These are phyloP conservation scores for Allium cepa DNA, from an alignment of 106 monocot species.

Conservation along the genomic window DNA sequence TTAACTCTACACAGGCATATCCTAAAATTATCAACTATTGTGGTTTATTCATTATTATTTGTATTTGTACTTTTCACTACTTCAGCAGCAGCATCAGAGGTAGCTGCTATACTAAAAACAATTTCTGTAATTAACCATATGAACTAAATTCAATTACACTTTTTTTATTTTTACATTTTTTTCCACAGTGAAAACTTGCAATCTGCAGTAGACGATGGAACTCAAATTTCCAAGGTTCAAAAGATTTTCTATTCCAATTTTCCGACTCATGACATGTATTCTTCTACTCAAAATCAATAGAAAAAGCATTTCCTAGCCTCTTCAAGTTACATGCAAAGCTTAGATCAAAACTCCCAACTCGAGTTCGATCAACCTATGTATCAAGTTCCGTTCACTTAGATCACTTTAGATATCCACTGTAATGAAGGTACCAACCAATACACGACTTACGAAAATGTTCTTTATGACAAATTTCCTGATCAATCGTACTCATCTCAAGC, in stretches of 20 bases:
- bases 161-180: too few relatives aligned
- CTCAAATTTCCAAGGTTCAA: conserved; percentile 17
- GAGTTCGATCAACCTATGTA: conserved; percentile 15
- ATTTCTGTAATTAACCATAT: too few relatives aligned
- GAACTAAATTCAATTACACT: too few relatives aligned
- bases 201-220: conserved; percentile 16
- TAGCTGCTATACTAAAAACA: too few relatives aligned
- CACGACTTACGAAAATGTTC: background rate
- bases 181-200: conserved; percentile 13
- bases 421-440: conserved; percentile 6
- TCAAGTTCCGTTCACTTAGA: conserved; percentile 11
- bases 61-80: too few relatives aligned
- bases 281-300: conserved; percentile 19
- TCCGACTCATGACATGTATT: conserved; percentile 14
- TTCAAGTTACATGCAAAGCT: conserved; percentile 19
- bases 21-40: too few relatives aligned
- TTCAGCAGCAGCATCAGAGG: too few relatives aligned
- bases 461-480: background rate
- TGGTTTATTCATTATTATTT: too few relatives aligned
- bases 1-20: too few relatives aligned
- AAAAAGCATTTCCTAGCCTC: conserved; percentile 22
- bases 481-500: conserved; percentile 6
- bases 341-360: conserved; percentile 12
- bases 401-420: conserved; percentile 10
- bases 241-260: conserved; percentile 18